Evolutionary conservation across 163 green algal species (phyloP).

Genomic region (Scenedesmus sp.): DNA sequence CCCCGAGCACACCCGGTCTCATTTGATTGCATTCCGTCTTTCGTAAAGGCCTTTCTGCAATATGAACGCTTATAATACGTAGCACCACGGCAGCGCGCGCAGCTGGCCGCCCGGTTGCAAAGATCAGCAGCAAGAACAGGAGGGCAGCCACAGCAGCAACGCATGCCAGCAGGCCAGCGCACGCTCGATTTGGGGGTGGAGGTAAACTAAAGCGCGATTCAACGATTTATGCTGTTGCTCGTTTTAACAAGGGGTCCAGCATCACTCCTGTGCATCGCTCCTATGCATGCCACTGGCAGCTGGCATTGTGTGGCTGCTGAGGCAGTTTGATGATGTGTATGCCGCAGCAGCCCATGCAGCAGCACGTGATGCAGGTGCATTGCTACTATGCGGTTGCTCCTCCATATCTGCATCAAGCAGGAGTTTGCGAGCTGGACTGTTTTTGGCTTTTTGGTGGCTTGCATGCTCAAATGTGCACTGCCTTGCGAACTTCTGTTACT

Average conservation of each 20-base stretch:
- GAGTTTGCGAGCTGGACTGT: too few species aligned
- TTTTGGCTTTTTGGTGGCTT: too few species aligned
- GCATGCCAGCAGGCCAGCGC: neutral
- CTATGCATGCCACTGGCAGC: neutral
- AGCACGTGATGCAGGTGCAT: too few species aligned
- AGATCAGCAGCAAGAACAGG: neutral
- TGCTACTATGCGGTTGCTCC: too few species aligned
- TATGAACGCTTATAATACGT: neutral
- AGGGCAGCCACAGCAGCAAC: neutral
- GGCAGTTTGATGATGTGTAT: neutral
- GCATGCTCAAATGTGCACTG: neutral
- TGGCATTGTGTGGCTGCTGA: neutral
- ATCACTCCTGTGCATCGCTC: neutral
- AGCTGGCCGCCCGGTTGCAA: neutral
- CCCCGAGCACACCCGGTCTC: neutral
- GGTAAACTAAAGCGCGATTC: neutral
- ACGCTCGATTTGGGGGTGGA: slow-evolving; percentile 31
- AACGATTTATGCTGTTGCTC: neutral
- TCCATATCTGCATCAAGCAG: too few species aligned
- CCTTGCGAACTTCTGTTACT: neutral
- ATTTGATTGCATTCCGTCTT: neutral
- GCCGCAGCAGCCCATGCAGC: too few species aligned
- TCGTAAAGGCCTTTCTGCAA: too few species aligned
- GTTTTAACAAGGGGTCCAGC: neutral
- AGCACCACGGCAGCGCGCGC: neutral